These are phyloP conservation scores for Filosporella fistucella DNA, from an alignment of 495 filamentous ascomycete species.

Conservation along the genomic window DNA sequence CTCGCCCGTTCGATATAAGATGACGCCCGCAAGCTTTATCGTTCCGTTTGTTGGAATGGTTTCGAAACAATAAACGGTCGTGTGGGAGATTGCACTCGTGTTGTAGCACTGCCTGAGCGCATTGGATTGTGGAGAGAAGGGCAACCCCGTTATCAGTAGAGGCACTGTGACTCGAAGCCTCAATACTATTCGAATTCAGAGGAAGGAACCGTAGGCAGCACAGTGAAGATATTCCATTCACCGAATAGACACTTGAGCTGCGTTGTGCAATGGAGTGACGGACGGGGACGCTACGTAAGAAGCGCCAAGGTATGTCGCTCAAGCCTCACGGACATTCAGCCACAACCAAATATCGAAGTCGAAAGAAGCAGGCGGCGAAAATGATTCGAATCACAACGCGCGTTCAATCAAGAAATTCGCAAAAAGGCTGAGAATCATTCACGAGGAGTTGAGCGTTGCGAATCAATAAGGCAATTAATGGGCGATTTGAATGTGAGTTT, in stretches of 20 bases:
- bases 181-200: too few relatives aligned
- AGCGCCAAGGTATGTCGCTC: conserved; percentile 1
- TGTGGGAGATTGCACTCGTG: conserved; percentile 22
- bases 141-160: neutral
- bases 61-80: conserved; percentile 18
- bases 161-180: too few relatives aligned
- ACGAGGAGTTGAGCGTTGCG: too few relatives aligned
- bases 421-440: too few relatives aligned
- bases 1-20: neutral
- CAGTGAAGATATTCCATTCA: too few relatives aligned
- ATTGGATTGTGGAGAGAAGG: conserved; percentile 12
- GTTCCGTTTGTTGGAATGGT: conserved; percentile 10
- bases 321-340: neutral
- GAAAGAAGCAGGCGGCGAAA: conserved; percentile 5
- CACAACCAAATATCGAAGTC: neutral
- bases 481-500: too few relatives aligned
- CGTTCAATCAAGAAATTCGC: too few relatives aligned
- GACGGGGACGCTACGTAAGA: conserved; percentile 11
- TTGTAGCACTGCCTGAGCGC: conserved; percentile 14
- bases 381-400: neutral
- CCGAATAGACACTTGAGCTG: too few relatives aligned
- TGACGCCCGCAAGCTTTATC: conserved; percentile 7
- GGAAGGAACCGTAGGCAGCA: too few relatives aligned
- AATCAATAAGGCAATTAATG: too few relatives aligned
- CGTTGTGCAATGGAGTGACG: neutral